Evolutionary conservation across 2,329 filamentous ascomycete species (phyloP).

Genomic region (Calonectria ilicicola): DNA sequence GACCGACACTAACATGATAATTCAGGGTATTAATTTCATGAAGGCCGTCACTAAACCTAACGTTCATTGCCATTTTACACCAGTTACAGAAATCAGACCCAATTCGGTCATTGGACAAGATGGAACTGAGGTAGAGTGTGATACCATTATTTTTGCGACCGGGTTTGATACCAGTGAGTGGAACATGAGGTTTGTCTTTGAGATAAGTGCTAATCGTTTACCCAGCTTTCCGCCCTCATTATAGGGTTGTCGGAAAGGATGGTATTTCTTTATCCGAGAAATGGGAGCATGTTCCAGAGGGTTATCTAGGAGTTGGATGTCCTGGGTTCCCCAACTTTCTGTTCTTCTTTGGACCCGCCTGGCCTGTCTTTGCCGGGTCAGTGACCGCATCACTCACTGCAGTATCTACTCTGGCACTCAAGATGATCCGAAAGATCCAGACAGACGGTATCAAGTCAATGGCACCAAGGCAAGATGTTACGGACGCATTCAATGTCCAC

Average conservation of each 20-base stretch:
- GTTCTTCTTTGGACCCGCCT: background rate
- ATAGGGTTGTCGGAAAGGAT: background rate
- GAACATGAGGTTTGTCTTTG: too few relatives aligned
- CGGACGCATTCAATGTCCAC: background rate
- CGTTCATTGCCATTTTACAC: background rate
- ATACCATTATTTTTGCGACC: background rate
- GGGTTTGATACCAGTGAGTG: background rate
- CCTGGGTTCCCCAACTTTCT: background rate
- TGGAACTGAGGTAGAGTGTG: background rate
- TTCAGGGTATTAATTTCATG: background rate
- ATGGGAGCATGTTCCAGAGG: background rate
- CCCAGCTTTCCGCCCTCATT: background rate
- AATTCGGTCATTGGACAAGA: background rate
- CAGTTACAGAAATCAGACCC: background rate
- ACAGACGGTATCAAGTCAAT: background rate
- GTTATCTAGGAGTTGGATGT: background rate
- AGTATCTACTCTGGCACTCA: background rate
- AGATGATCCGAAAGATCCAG: constrained; percentile 1
- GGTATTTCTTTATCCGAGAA: background rate
- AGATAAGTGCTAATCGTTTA: background rate
- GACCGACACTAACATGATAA: background rate
- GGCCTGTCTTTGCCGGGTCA: background rate
- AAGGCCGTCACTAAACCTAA: background rate
- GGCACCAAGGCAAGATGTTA: background rate
- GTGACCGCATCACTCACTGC: background rate